A percentile compares a stretch with the other conserved stretches of the same genome.
These are phyloP conservation scores for Tolypocladium amazonense DNA, from an alignment of 2,329 filamentous ascomycete species.

Conservation along the genomic window DNA sequence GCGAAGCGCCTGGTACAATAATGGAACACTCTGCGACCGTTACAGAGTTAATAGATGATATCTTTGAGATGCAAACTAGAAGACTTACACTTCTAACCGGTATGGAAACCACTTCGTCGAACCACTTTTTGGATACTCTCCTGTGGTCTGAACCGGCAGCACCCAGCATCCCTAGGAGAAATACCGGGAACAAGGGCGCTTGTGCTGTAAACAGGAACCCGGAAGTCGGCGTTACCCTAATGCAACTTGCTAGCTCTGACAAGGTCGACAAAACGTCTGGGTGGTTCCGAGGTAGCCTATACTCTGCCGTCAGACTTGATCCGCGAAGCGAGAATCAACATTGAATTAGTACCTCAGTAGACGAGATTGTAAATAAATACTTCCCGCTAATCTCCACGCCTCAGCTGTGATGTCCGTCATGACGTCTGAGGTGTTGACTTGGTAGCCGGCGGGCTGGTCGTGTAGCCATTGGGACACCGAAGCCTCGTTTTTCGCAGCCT, in stretches of 20 bases:
- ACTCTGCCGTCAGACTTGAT: too few species aligned
- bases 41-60: too few species aligned
- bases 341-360: slow-evolving; percentile 18
- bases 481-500: slow-evolving; percentile 3
- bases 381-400: slow-evolving; percentile 27
- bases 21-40: too few species aligned
- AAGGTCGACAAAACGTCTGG: slow-evolving; percentile 20
- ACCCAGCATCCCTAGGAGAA: slow-evolving; percentile 26
- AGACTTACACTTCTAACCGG: slow-evolving; percentile 28
- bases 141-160: slow-evolving; percentile 16
- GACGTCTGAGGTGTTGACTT: slow-evolving; percentile 14
- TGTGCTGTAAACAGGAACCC: slow-evolving; percentile 29
- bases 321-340: too few species aligned
- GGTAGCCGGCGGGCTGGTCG: slow-evolving; percentile 8
- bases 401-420: slow-evolving; percentile 31
- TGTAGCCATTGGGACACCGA: slow-evolving; percentile 19
- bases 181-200: slow-evolving; percentile 28
- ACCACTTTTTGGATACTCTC: slow-evolving; percentile 21
- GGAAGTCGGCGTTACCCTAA: slow-evolving; percentile 28
- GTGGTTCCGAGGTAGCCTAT: slow-evolving; percentile 26
- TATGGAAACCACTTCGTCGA: slow-evolving; percentile 22
- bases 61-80: too few species aligned
- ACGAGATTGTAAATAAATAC: slow-evolving; percentile 28
- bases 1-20: too few species aligned
- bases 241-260: slow-evolving; percentile 22